Evolutionary conservation across 208 protist genomes (phyloP).

Genomic region (Leptomonas seymouri): DNA sequence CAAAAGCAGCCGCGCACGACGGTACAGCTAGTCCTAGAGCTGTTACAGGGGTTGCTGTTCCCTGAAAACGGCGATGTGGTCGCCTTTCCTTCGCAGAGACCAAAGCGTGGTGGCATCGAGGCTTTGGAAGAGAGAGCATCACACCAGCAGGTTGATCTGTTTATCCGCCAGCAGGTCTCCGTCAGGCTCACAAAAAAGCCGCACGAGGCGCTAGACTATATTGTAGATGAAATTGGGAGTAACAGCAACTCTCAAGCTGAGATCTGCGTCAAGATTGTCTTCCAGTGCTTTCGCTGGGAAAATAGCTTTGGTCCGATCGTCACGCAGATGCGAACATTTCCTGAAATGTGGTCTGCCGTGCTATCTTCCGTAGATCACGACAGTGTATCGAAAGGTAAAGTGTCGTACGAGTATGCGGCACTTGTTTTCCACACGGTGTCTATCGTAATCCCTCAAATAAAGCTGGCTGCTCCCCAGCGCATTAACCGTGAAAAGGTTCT

Average conservation of each 20-base stretch:
- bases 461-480: constrained; percentile 80
- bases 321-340: constrained; percentile 71
- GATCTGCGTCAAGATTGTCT: constrained; percentile 79
- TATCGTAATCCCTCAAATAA: constrained; percentile 84
- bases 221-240: constrained; percentile 66
- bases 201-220: constrained; percentile 56
- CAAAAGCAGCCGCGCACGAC: constrained; percentile 37
- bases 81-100: constrained; percentile 77
- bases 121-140: constrained; percentile 48
- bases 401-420: constrained; percentile 61
- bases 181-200: constrained; percentile 79
- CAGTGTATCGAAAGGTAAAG: constrained; percentile 40
- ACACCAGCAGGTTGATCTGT: constrained; percentile 54
- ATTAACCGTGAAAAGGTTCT: constrained; percentile 74
- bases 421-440: constrained; percentile 79
- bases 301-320: constrained; percentile 81
- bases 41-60: constrained; percentile 65
- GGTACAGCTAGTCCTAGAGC: constrained; percentile 40
- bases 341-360: constrained; percentile 75
- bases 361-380: constrained; percentile 67
- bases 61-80: constrained; percentile 70
- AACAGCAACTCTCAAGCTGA: constrained; percentile 42
- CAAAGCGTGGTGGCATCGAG: constrained; percentile 35
- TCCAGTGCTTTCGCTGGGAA: constrained; percentile 84
- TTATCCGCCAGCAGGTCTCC: constrained; percentile 79